phyloP scores from a whole-genome alignment of 768 basidiomycete genomes.

The Pholiota microspora region DNA sequence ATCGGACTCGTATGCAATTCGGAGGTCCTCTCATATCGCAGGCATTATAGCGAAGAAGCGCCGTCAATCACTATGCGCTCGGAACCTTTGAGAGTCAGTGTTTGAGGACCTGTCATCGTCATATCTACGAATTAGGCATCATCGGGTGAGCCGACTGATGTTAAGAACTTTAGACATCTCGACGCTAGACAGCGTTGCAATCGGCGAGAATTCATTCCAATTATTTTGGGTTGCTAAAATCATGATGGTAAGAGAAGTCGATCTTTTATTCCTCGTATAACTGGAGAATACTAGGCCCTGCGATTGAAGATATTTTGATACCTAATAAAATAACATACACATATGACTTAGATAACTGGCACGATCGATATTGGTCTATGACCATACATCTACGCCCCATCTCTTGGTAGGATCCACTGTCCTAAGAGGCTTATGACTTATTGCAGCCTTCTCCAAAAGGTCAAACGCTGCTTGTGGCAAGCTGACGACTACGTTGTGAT shows the following conservation, averaged over 20 bases:
- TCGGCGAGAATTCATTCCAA: background rate
- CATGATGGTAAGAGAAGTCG: no score
- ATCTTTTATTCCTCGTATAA: no score
- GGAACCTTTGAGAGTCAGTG: background rate
- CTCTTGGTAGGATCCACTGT: constrained; percentile 55
- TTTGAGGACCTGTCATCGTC: no score
- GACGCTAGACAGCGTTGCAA: no score
- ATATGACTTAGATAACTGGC: background rate
- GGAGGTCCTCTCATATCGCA: no score
- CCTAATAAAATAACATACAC: background rate
- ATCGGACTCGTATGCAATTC: background rate
- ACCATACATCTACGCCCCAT: constrained; percentile 64
- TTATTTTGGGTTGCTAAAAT: background rate
- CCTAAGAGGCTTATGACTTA: constrained; percentile 53
- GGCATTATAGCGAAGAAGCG: background rate
- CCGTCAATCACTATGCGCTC: background rate
- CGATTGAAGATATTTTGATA: background rate
- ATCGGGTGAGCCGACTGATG: no score
- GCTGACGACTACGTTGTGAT: constrained; percentile 23
- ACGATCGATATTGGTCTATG: background rate
- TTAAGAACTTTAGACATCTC: background rate
- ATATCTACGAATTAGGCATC: no score
- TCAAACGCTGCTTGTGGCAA: constrained; percentile 42
- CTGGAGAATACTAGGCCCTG: background rate
- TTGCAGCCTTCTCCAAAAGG: constrained; percentile 48